Conservation (phyloP, 208 protist species). For the Trypanosoma conorhini region DNA sequence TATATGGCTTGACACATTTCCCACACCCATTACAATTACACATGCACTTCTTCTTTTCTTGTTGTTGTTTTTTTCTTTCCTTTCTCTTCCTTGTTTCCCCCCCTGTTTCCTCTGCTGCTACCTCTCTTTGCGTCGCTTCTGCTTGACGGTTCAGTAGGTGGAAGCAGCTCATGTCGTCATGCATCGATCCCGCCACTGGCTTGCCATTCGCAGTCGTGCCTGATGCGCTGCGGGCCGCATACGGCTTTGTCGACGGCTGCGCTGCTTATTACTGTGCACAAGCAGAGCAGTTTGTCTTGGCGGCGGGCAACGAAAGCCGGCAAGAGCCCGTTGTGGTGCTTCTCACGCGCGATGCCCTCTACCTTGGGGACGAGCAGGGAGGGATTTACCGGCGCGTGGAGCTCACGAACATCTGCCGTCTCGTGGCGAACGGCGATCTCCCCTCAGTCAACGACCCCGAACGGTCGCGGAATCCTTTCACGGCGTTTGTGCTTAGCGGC, state of each 20-base stretch:
- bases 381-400: constrained; percentile 8
- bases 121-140: neutral
- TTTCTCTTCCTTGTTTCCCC: constrained; percentile 8
- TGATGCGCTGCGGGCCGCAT: neutral
- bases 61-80: neutral
- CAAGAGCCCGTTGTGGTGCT: constrained; percentile 5
- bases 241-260: constrained; percentile 15
- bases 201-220: constrained; percentile 11
- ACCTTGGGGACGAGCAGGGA: constrained; percentile 1
- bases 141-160: neutral
- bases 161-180: neutral
- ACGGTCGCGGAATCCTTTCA: neutral
- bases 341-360: constrained; percentile 8
- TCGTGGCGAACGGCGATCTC: constrained; percentile 1
- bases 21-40: too few species aligned
- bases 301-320: neutral
- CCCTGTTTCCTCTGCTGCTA: neutral
- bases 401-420: neutral
- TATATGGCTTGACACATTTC: too few species aligned
- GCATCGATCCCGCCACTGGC: neutral
- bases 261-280: constrained; percentile 10
- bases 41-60: neutral
- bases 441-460: neutral
- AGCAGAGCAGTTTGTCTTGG: neutral
- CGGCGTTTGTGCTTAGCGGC: neutral